Base-by-base conservation (phyloP, 768 basidiomycete species). In the Sarcodon aspratus region DNA sequence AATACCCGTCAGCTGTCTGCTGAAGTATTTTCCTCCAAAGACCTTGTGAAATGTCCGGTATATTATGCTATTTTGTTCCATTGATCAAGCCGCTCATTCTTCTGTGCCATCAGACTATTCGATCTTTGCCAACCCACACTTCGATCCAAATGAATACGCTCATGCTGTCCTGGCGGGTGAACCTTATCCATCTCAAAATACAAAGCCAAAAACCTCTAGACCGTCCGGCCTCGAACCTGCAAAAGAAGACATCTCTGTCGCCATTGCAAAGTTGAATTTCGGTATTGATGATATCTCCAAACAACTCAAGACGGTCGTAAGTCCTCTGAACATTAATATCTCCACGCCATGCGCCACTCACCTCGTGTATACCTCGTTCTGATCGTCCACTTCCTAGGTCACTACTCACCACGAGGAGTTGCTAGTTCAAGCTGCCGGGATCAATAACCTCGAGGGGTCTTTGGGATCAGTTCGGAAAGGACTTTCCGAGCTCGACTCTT, bases 251-350 rank as follows among this genome's bases (percentile, higher is more conserved):
- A 84, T 96, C 9, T 86, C 88, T 3, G 76, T 89, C 3, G 90
- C 91, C 3, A 83, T 97, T 31, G 82, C 89, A 6, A 93, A 89
- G 62, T 72, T 99, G 3, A 85, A 82, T 52, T 76, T 82, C 58
- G 87, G 83, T 0, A 84, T 97, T 51, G 95, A 97, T 36, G 93
- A 98, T 63, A 82, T 95, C 15, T 82, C 84, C 27, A 89, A 85
- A 62, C 91, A 97, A 64, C 83, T 98, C 46, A 87, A 86, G 65
- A 73, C 71, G 44, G 70, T 95, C 64, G 92, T 94, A 51, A 54
- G 82, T 59, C 15, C 33, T 45, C 33, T 37, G n/a, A 45, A 31
- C 38, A 18, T 37, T 36, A 13, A 27, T 46, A 7, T 34, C 48
- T 45, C 27, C 33, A 13, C 18, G 45, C n/a, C 13, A 44, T 50